Evolutionary conservation across 1,284 basidiomycete genomes (phyloP), one percentile per base, ranked within the genome.

Genomic region (Apiotrichum sp.): DNA sequence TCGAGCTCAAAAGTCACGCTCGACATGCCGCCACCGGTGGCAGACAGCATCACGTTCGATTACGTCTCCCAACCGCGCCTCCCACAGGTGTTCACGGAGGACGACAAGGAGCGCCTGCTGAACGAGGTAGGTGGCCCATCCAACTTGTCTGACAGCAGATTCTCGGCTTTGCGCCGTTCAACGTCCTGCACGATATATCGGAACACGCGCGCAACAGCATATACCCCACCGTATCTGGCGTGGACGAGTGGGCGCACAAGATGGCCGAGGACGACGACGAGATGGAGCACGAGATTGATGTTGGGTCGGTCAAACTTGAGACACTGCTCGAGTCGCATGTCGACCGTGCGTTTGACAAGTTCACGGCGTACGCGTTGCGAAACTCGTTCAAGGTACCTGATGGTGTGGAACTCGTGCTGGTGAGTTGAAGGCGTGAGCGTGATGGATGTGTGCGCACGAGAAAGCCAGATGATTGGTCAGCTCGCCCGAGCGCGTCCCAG

Each of bases 311-410:
- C 49, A 64, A 68, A 11, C 64, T 76, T 14, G 75, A 78, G 58
- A 76, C 76, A 4, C 60, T 77, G 44, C 58, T 77, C 2, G 74
- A 74, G 53, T 65, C 63, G 10, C 72, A 75, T 36, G 65, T 77
- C 48, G 76, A 77, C 55, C 60, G 65, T 10, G 74, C 75, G 2
- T 72, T 74, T 39, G 76, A 78, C 57, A 73, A 64, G 52, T 73
- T 75, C 34, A 73, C 68, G 11, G 69, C 68, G 39, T 78, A 72
- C 66, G 63, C 65, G 22, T 59, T 76, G 55, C 56, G 76, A 22
- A 78, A 78, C 50, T 64, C 69, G 3, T 78, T 78, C 51, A 66
- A 71, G n/a, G 65, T 76, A 16, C 68, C 70, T 4, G 63, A 67
- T 22, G 70, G 69, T 1, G 45, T 73, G 0, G 67, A 74, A 36